Evolutionary conservation across 2,329 filamentous ascomycete species (phyloP).

Genomic region (Trichoderma sp.): DNA sequence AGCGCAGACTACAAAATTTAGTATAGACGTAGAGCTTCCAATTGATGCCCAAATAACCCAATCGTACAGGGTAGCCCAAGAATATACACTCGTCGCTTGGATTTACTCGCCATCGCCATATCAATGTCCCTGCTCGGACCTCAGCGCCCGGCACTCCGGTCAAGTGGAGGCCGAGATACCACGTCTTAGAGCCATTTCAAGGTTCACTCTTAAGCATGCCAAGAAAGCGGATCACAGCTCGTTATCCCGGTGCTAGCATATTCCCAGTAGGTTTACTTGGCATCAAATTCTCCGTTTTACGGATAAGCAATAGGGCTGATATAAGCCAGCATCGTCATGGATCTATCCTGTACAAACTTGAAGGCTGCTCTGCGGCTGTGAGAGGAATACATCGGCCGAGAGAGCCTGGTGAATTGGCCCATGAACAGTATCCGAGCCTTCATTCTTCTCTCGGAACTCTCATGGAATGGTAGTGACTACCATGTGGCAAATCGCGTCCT

Average conservation of each 20-base stretch:
- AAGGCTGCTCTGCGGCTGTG: background rate
- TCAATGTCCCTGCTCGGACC: background rate
- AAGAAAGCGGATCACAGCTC: background rate
- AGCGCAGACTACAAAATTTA: background rate
- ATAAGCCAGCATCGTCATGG: background rate
- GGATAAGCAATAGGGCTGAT: background rate
- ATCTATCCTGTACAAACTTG: too few species aligned
- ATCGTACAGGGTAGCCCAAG: background rate
- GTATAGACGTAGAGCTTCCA: background rate
- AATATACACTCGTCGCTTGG: background rate
- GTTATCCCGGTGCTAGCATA: background rate
- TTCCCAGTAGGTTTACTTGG: background rate
- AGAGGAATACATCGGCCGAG: background rate
- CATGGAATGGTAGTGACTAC: background rate
- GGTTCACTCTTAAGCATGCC: background rate
- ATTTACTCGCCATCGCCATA: background rate
- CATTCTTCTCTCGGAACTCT: too few species aligned
- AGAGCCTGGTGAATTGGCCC: background rate
- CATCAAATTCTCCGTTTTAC: background rate
- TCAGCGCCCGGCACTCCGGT: background rate
- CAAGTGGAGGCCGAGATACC: background rate
- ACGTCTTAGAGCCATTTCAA: background rate
- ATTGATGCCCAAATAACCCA: background rate
- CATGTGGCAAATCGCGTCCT: background rate
- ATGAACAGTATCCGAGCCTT: background rate